Evolutionary conservation across 768 basidiomycete species (phyloP).

Genomic region (Tulasnella sp.): DNA sequence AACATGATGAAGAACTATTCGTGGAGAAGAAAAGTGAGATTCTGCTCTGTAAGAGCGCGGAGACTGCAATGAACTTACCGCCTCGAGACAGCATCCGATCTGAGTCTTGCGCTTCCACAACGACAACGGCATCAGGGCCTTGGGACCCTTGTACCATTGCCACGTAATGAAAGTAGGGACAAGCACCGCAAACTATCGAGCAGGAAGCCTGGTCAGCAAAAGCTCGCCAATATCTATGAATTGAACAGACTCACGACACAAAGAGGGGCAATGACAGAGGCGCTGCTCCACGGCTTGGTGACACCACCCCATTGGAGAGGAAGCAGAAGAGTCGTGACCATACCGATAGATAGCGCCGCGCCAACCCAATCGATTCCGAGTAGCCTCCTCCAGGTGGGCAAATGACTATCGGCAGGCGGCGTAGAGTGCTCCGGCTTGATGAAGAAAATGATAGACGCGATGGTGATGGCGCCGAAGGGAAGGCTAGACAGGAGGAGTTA

Average conservation of each 20-base stretch:
- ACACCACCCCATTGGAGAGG: constrained; percentile 35
- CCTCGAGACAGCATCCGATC: constrained; percentile 24
- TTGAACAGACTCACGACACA: not conserved
- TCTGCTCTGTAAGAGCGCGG: no score
- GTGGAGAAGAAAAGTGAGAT: no score
- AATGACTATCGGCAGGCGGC: constrained; percentile 16
- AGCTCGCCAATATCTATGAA: no score
- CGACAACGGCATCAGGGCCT: constrained; percentile 29
- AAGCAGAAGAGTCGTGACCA: constrained; percentile 30
- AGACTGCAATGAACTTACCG: constrained; percentile 9
- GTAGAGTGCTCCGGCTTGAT: constrained; percentile 24
- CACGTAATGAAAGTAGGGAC: constrained; percentile 26
- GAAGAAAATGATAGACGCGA: constrained; percentile 28
- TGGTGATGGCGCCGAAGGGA: constrained; percentile 26
- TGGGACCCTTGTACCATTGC: constrained; percentile 26
- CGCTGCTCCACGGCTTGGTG: constrained; percentile 30
- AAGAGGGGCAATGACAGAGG: constrained; percentile 27
- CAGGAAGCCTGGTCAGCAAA: not conserved
- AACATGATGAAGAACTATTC: constrained; percentile 22
- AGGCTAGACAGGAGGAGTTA: constrained; percentile 16
- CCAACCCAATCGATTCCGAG: constrained; percentile 31
- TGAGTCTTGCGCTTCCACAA: constrained; percentile 27
- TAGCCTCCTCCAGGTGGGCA: constrained; percentile 16
- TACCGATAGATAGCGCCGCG: constrained; percentile 26
- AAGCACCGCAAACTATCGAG: constrained; percentile 23